Evolutionary conservation across 2,329 filamentous ascomycete genomes (phyloP).

Genomic region (Fusarium verticillioides): DNA sequence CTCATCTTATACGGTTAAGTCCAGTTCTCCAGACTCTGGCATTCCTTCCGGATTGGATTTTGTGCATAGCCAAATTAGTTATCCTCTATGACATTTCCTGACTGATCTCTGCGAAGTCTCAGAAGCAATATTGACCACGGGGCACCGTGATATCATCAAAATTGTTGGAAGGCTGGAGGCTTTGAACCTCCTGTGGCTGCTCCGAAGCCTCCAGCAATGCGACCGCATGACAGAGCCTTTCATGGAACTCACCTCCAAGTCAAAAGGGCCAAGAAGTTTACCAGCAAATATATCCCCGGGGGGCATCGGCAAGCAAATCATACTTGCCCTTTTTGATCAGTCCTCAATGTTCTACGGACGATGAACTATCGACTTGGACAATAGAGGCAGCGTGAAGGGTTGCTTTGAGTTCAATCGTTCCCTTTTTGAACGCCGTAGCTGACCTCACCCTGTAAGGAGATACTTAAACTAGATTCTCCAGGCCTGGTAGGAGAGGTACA

Average conservation of each 20-base stretch:
- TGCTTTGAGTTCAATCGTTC: neutral
- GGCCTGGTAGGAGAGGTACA: neutral
- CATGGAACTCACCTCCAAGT: neutral
- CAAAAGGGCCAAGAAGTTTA: neutral
- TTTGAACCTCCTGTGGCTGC: neutral
- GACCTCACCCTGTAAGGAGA: no score
- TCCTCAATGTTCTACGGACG: no score
- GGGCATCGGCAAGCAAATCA: neutral
- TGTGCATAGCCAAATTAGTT: neutral
- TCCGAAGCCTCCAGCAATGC: neutral
- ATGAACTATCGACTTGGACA: neutral
- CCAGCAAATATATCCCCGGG: neutral
- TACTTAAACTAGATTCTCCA: neutral
- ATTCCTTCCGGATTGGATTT: neutral
- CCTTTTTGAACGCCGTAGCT: neutral
- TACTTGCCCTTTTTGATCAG: neutral
- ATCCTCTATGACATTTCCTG: neutral
- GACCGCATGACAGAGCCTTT: neutral
- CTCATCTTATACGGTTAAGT: neutral
- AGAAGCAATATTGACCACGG: neutral
- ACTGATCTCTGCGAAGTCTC: neutral
- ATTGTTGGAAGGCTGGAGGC: no score
- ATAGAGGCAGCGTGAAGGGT: neutral
- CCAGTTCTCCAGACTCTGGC: neutral
- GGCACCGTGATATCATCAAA: neutral